Base-by-base conservation (phyloP, 305 asterid genomes). In the Fraxinus xanthoxyloides region DNA sequence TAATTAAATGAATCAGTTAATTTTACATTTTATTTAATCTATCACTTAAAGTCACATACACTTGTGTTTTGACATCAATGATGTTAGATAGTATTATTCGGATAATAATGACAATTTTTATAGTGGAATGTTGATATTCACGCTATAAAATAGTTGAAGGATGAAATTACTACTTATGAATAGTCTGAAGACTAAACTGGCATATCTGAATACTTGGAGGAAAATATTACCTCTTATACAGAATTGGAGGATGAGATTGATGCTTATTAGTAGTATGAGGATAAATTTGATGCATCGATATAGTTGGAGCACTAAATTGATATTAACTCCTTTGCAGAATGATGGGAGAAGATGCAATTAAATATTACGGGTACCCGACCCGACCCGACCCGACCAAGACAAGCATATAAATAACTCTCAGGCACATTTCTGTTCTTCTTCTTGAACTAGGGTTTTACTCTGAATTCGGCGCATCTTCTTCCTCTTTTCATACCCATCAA, bases 361-460 rank as follows among this genome's bases (percentile, higher is more conserved):
- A 48, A 48, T 15, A 15, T 46, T 46, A 4, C 19, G 59, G 59
- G 21, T 13, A 48, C 61, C 21, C 61, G 61, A 46, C 56, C 54
- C 48, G n/a, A 26, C 21, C 75, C 36, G 61, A 46, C 56, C 54
- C 48, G n/a, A 26, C 21, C 75, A 21, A 67, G 7, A 1, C 0
- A 30, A 40, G 19, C 75, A 1, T 30, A 30, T 69, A 69, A 69
- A 69, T 69, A 30, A 5, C 36, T 30, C 38, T 0, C 40, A 2
- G n/a, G 4, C 40, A 2, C 19, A 0, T 67, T 12, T 36, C 0
- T 1, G 0, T 0, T 1, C 8, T 70, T 15, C 24, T 15, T 13
- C 75, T 30, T 1, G 67, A 17, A 1, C 26, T 89, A 89, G 91
- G 93, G 92, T 83, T 87, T 83, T 81, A 54, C 78, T 0, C 24